Conservation (phyloP, 148 eudicot species). For the Chenopodium formosanum region DNA sequence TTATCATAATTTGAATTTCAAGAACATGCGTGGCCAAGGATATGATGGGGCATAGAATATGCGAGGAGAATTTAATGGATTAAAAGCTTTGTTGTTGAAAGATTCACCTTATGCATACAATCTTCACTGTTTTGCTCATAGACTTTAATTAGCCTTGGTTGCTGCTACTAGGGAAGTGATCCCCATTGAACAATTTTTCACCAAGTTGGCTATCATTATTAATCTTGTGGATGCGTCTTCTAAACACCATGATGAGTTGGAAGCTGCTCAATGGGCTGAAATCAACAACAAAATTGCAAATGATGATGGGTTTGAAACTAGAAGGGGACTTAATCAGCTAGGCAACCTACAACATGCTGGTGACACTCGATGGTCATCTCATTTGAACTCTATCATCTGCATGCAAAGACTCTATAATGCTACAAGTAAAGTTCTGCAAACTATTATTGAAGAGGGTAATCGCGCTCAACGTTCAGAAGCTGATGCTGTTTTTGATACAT, state of each 20-base stretch:
- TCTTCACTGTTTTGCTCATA: too few species aligned
- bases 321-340: background rate
- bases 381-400: too few species aligned
- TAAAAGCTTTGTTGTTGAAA: slow-evolving; percentile 1
- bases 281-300: background rate
- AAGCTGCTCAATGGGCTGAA: background rate
- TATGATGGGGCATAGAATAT: slow-evolving; percentile 12
- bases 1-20: background rate
- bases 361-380: too few species aligned
- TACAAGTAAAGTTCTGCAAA: too few species aligned
- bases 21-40: slow-evolving; percentile 12
- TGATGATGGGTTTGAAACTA: background rate
- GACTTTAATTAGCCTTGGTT: background rate
- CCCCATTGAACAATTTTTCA: slow-evolving; percentile 3
- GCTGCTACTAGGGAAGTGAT: slow-evolving; percentile 6
- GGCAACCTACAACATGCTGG: too few species aligned
- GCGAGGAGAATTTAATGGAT: background rate
- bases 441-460: too few species aligned
- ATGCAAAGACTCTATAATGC: too few species aligned
- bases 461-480: too few species aligned
- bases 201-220: background rate
- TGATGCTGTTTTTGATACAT: too few species aligned
- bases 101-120: too few species aligned
- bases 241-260: slow-evolving; percentile 7
- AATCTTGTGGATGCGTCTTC: background rate